Base-by-base conservation (phyloP, 768 basidiomycete genomes). In the Coprinellus aureogranulatus region DNA sequence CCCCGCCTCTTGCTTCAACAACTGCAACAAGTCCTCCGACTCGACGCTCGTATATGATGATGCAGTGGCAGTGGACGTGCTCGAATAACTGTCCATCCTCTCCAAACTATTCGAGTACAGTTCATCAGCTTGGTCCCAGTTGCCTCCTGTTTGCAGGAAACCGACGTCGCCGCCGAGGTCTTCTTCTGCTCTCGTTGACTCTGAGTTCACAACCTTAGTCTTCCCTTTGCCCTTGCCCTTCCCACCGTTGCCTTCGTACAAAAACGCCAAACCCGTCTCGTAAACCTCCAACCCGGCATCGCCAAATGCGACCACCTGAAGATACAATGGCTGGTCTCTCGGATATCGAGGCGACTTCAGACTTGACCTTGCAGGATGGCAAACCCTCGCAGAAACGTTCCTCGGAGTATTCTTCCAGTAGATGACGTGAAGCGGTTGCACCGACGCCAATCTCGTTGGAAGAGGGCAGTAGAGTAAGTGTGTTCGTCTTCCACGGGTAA, bases 241-340 rank as follows among this genome's bases (percentile, higher is more conserved):
- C 10, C 20, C n/a, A n/a, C n/a, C 20, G 31, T 26, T 37, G 9
- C 52, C 52, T 75, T 41, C 45, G 20, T 63, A 70, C 41, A 90
- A 68, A 54, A 79, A 78, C 10, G 80, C 68, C 11, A 90, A 68
- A 1, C 81, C 70, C 28, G 87, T 67, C 69, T 94, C 92, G 59
- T 88, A 85, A 2, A 86, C 81, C 66, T 94, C 91, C 16, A 94
- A 62, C 11, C 90, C 90, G 55, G 83, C 79, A 53, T 87, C 86
- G 23, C 85, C 78, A 52, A 92, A 82, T 18, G 83, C 86, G 46
- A 89, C 73, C 34, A 92, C 68, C 66, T 94, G 92, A 45, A 94
- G 70, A 62, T 82, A 79, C 9, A 82, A 79, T 10, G 71, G 68
- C 1, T 69, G 60, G 22, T 62, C 47, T 20, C 23, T 50, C 8